phyloP scores from a whole-genome alignment of 192 early-diverging fungal genomes.

The Spinellus fusiger region DNA sequence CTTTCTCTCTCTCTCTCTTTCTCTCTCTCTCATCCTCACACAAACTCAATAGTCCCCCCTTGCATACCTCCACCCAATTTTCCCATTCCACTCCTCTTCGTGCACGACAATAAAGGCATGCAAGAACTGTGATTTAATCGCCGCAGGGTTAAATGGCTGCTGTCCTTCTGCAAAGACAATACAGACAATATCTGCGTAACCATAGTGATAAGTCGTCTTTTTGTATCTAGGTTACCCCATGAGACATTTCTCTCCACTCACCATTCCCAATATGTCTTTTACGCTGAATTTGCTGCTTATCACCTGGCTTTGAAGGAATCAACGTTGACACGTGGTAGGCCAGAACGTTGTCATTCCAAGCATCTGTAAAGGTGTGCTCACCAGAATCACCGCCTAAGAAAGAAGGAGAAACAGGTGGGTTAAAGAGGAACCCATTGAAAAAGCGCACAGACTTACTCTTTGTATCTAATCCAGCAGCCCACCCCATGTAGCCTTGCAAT shows the following conservation, averaged over 20 bases:
- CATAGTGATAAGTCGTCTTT: too few species aligned
- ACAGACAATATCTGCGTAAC: constrained; percentile 57
- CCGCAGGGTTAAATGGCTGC: constrained; percentile 45
- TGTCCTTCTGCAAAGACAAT: constrained; percentile 50
- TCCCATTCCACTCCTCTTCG: constrained; percentile 15
- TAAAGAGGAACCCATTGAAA: not conserved
- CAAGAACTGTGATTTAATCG: constrained; percentile 53
- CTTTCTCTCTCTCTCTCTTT: not conserved
- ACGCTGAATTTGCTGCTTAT: constrained; percentile 64
- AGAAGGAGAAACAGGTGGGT: not conserved
- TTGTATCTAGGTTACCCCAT: not conserved
- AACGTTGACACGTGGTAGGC: constrained; percentile 77
- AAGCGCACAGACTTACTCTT: constrained; percentile 37
- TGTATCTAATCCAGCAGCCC: constrained; percentile 70
- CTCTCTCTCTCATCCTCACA: not conserved
- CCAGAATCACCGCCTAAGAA: constrained; percentile 58
- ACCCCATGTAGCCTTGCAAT: constrained; percentile 68
- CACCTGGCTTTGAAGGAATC: constrained; percentile 59
- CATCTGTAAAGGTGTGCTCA: constrained; percentile 60
- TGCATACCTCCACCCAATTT: constrained; percentile 23
- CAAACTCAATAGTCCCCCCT: not conserved
- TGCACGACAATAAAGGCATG: constrained; percentile 54
- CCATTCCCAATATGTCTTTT: constrained; percentile 60
- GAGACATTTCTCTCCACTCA: constrained; percentile 3
- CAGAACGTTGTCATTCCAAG: constrained; percentile 69